phyloP scores from a whole-genome alignment of 352 stramenopile genomes.

The Salisapilia sapeloensis region DNA sequence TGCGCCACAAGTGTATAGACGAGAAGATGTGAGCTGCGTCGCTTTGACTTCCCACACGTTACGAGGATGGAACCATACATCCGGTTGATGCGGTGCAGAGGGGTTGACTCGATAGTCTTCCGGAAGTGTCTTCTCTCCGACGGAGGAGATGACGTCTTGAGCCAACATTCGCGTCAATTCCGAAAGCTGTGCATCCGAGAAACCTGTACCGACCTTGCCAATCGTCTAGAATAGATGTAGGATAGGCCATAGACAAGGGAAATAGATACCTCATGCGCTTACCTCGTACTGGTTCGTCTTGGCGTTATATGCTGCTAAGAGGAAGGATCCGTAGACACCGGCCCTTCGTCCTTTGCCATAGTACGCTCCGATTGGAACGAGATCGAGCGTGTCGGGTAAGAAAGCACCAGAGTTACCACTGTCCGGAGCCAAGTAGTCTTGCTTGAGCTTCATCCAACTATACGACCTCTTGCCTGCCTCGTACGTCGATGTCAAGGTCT shows the following conservation, averaged over 20 bases:
- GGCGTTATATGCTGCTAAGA: constrained; percentile 94
- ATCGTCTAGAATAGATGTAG: constrained; percentile 30
- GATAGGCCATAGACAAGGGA: background rate
- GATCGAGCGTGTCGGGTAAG: constrained; percentile 85
- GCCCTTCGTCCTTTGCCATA: constrained; percentile 90
- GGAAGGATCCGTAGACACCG: constrained; percentile 94
- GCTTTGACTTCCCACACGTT: constrained; percentile 99
- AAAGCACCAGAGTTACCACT: constrained; percentile 16
- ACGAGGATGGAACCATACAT: constrained; percentile 88
- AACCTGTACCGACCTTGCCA: constrained; percentile 92
- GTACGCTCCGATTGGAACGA: constrained; percentile 97
- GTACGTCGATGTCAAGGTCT: constrained; percentile 44
- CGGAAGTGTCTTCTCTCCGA: constrained; percentile 28
- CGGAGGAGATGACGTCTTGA: constrained; percentile 3
- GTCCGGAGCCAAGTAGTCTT: constrained; percentile 45
- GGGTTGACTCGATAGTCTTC: constrained; percentile 12
- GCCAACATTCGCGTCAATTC: constrained; percentile 20
- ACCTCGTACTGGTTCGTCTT: constrained; percentile 90
- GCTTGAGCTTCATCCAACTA: constrained; percentile 77
- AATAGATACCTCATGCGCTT: background rate
- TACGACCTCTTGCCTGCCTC: constrained; percentile 51
- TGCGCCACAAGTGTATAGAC: constrained; percentile 82
- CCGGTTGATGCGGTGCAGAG: constrained; percentile 57
- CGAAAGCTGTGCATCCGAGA: constrained; percentile 91
- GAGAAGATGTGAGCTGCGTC: constrained; percentile 94